Base-by-base conservation (phyloP, 2,329 filamentous ascomycete species). In the Cercospora brassicicola region DNA sequence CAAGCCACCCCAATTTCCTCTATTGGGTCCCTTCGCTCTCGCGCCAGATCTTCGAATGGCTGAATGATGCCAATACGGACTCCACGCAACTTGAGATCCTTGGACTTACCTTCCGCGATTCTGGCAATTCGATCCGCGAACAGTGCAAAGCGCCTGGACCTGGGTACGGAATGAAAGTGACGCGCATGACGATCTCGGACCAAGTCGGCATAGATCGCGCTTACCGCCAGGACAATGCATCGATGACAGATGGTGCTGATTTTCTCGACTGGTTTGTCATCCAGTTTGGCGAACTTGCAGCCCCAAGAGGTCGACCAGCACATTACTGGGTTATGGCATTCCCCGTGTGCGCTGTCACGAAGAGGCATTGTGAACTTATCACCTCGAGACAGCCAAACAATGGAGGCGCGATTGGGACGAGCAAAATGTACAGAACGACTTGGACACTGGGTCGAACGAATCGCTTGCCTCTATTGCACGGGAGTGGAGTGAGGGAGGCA, bases 271-370 rank as follows among this genome's bases (percentile, higher is more conserved):
- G 62, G 48, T 57, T 64, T 23, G 53, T 57, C 10, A 59, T 64
- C 20, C n/a, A 56, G n/a, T 64, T 31, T 4, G 26, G 48, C 33
- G 62, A 64, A 26, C 10, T 15, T 11, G 28, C 13, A 23, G 15
- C 31, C n/a, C 11, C 48, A 3, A 30, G 18, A 9, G 30, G 6
- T 18, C 28, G 48, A 26, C 15, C 48, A 11, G 11, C 33, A 13
- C 28, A 61, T 20, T 68, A 64, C 15, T 68, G 66, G 66, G 26
- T 68, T 10, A 28, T 68, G 20, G 66, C 66, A 31, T 65, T 68
- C 26, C 62, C 62, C 4, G 48, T 62, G 8, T 61, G 56, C 8
- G 62, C 57, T 7, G 33, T 68, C 23, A 57, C 62, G 3, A 30
- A 31, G 26, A 57, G 26, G 15, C 53, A 57, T 23, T n/a, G 26